These are phyloP conservation scores for Luffa acutangula DNA, from an alignment of 306 rosid species.

Conservation along the genomic window DNA sequence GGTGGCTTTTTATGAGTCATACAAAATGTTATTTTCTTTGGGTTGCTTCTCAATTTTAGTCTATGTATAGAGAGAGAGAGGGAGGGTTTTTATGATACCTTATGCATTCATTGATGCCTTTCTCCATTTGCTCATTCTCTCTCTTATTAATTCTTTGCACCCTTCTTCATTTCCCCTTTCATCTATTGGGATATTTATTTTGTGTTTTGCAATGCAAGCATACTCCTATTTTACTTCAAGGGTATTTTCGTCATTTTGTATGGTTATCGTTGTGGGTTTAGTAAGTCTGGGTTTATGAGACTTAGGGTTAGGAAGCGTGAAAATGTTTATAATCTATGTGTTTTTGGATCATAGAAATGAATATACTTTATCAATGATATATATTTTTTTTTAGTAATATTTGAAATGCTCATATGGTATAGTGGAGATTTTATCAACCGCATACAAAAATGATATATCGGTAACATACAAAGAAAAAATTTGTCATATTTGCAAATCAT, in stretches of 20 bases:
- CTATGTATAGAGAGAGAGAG: background rate
- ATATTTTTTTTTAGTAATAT: too few species aligned
- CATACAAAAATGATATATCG: too few species aligned
- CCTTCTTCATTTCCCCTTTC: background rate
- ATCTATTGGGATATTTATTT: background rate
- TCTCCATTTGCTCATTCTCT: background rate
- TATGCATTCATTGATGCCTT: background rate
- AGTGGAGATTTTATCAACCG: too few species aligned
- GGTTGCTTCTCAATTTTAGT: conserved; percentile 6
- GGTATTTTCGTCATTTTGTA: background rate
- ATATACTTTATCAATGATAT: too few species aligned
- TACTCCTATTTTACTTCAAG: background rate
- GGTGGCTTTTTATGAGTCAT: background rate
- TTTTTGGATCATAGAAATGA: background rate
- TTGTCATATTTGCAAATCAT: too few species aligned
- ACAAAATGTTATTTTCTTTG: background rate
- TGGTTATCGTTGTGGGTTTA: background rate
- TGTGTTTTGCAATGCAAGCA: background rate
- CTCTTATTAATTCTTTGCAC: background rate
- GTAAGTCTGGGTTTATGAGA: too few species aligned
- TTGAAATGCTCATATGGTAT: too few species aligned
- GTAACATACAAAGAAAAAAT: too few species aligned
- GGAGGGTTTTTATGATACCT: background rate
- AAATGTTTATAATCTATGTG: background rate
- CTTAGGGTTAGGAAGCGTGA: background rate